Percentiles rank a stretch among this genome's conserved stretches.
Conservation (phyloP, 371 early-diverging fungal species). For the Mucor indicus region DNA sequence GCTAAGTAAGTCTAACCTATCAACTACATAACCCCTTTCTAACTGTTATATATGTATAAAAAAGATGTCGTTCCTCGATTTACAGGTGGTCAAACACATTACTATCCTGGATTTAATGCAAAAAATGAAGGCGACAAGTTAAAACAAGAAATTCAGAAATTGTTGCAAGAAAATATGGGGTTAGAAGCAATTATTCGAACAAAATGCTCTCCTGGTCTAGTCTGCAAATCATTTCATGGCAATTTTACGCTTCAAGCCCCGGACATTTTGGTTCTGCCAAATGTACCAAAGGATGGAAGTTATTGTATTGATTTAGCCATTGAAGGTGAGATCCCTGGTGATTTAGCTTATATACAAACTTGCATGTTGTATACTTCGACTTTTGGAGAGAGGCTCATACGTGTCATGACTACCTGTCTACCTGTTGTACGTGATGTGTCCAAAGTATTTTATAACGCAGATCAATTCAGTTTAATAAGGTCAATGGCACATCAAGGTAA, state of each 20-base stretch:
- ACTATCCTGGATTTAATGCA: conserved; percentile 82
- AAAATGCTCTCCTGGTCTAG: conserved; percentile 75
- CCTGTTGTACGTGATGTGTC: conserved; percentile 51
- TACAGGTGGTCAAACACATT: conserved; percentile 85
- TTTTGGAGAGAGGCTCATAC: conserved; percentile 75
- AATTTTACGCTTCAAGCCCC: conserved; percentile 81
- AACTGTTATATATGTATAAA: no score
- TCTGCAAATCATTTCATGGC: conserved; percentile 81
- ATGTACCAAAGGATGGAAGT: conserved; percentile 78
- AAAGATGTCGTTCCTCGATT: conserved; percentile 66
- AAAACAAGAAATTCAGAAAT: conserved; percentile 62
- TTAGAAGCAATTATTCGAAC: conserved; percentile 89
- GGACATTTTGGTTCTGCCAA: conserved; percentile 82
- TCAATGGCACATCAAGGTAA: conserved; percentile 68
- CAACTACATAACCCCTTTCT: no score
- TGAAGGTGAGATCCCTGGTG: conserved; percentile 64
- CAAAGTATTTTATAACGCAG: conserved; percentile 44
- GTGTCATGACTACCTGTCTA: conserved; percentile 76
- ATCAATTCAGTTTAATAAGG: conserved; percentile 65
- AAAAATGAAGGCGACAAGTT: conserved; percentile 69
- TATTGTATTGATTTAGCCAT: conserved; percentile 79
- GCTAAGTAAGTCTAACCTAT: conserved; percentile 44
- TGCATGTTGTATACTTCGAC: conserved; percentile 76
- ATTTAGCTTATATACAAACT: conserved; percentile 79
- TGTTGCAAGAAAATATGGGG: conserved; percentile 67